A percentile compares a stretch with the other conserved stretches of the same genome.
phyloP scores from a whole-genome alignment of 2,329 filamentous ascomycete species.

The Sclerotinia subarctica region DNA sequence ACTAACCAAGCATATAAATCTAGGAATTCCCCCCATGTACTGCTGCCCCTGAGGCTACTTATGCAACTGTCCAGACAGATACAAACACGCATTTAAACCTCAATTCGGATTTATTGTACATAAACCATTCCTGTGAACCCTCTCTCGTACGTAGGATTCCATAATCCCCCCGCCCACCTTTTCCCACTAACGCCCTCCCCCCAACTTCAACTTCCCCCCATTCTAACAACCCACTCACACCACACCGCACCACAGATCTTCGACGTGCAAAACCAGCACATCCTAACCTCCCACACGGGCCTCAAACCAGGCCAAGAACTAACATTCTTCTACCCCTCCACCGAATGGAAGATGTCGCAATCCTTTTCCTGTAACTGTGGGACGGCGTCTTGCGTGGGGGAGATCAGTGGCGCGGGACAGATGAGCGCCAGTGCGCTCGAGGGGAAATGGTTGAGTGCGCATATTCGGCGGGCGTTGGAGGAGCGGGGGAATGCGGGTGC shows the following conservation, averaged over 20 bases:
- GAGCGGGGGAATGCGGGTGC: background rate
- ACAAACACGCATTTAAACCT: slow-evolving; percentile 56
- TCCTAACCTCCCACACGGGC: slow-evolving; percentile 57
- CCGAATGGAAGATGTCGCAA: slow-evolving; percentile 72
- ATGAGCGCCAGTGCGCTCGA: slow-evolving; percentile 56
- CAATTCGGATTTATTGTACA: slow-evolving; percentile 64
- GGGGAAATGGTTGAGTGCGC: slow-evolving; percentile 55
- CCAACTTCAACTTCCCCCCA: too few species aligned
- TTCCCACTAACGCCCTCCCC: background rate
- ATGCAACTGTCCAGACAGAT: slow-evolving; percentile 62
- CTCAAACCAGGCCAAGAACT: slow-evolving; percentile 56
- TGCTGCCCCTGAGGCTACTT: slow-evolving; percentile 53
- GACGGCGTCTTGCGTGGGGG: slow-evolving; percentile 54
- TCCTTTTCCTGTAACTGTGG: slow-evolving; percentile 65
- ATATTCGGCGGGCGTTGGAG: slow-evolving; percentile 21
- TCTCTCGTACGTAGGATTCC: slow-evolving; percentile 50
- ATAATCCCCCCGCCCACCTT: background rate
- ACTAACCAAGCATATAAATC: background rate
- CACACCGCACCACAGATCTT: slow-evolving; percentile 48
- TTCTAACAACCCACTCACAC: background rate
- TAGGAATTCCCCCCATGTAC: slow-evolving; percentile 58
- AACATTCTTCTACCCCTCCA: slow-evolving; percentile 73
- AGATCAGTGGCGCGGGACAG: slow-evolving; percentile 60
- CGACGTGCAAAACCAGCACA: slow-evolving; percentile 53
- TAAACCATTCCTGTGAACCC: slow-evolving; percentile 66